Percentiles rank a stretch among this genome's conserved stretches.
Conservation (phyloP, 2,329 filamentous ascomycete genomes). For the Arthrobotrys sphaeroides region DNA sequence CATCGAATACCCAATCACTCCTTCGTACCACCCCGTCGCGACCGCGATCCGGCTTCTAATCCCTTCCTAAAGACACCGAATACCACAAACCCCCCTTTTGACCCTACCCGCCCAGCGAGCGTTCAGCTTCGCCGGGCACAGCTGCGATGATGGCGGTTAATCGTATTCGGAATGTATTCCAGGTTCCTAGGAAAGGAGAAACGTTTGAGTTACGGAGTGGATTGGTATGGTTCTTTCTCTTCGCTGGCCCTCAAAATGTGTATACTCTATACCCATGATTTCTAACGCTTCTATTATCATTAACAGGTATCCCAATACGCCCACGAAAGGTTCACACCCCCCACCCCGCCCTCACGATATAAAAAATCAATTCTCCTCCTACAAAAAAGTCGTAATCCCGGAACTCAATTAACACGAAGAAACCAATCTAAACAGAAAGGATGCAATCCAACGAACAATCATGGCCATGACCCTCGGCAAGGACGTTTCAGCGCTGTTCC, state of each 20-base stretch:
- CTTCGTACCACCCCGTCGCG: not conserved
- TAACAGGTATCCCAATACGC: constrained; percentile 85
- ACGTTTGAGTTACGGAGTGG: constrained; percentile 97
- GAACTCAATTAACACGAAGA: not conserved
- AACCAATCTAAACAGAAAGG: constrained; percentile 71
- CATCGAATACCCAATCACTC: not conserved
- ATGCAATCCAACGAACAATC: constrained; percentile 99
- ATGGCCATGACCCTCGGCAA: constrained; percentile 99
- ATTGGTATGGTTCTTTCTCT: constrained; percentile 67
- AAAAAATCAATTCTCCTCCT: not conserved
- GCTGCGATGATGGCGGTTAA: constrained; percentile 83
- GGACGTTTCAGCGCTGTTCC: constrained; percentile 95
- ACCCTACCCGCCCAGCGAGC: constrained; percentile 54
- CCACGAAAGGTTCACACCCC: constrained; percentile 76
- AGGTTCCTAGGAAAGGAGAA: constrained; percentile 87
- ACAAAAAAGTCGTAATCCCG: not conserved
- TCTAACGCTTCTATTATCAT: constrained; percentile 59
- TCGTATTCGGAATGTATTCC: constrained; percentile 92
- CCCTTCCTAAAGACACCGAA: not conserved
- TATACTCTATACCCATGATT: constrained; percentile 54
- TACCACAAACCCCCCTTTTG: not conserved
- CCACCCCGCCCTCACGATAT: not conserved
- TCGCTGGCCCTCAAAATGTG: too few relatives aligned
- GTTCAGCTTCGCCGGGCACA: constrained; percentile 48
- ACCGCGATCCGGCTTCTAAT: not conserved